Conservation (phyloP, 2,329 filamentous ascomycete species). For the Stachybotrys elegans region DNA sequence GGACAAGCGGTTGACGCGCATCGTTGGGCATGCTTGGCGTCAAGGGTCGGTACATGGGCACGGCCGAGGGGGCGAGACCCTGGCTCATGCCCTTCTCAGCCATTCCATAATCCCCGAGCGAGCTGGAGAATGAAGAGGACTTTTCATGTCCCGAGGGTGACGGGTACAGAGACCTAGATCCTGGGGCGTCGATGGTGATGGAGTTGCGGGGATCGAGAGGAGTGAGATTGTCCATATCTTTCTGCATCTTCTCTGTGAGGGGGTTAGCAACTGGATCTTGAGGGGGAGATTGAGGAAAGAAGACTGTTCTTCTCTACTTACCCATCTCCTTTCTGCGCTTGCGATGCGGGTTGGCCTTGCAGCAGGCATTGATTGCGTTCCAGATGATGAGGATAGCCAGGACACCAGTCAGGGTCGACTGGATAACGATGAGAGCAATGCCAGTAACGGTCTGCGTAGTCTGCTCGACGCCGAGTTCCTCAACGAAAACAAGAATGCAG, state of each 20-base stretch:
- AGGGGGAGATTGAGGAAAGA: too few species aligned
- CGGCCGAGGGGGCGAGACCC: conserved; percentile 18
- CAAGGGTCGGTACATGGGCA: conserved; percentile 28
- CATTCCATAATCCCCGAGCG: conserved; percentile 26
- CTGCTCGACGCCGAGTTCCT: conserved; percentile 83
- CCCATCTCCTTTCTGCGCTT: conserved; percentile 84
- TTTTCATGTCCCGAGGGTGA: conserved; percentile 34
- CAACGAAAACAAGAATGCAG: conserved; percentile 89
- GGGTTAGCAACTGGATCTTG: conserved; percentile 17
- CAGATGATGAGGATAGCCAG: conserved; percentile 83
- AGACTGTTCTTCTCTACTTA: conserved; percentile 45
- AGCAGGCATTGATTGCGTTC: conserved; percentile 79
- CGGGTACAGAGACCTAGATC: conserved; percentile 37
- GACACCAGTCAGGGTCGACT: conserved; percentile 75
- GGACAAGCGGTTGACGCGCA: conserved; percentile 32
- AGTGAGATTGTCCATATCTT: conserved; percentile 77
- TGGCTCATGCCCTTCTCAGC: conserved; percentile 15
- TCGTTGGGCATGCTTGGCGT: conserved; percentile 29
- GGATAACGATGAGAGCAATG: conserved; percentile 87
- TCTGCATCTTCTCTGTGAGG: conserved; percentile 65
- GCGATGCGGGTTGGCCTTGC: conserved; percentile 85
- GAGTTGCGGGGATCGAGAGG: conserved; percentile 84
- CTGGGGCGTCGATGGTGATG: conserved; percentile 61
- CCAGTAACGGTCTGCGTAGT: conserved; percentile 93
- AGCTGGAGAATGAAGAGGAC: conserved; percentile 22